phyloP scores from a whole-genome alignment of 2,329 filamentous ascomycete genomes.

The Colletotrichum camelliae region DNA sequence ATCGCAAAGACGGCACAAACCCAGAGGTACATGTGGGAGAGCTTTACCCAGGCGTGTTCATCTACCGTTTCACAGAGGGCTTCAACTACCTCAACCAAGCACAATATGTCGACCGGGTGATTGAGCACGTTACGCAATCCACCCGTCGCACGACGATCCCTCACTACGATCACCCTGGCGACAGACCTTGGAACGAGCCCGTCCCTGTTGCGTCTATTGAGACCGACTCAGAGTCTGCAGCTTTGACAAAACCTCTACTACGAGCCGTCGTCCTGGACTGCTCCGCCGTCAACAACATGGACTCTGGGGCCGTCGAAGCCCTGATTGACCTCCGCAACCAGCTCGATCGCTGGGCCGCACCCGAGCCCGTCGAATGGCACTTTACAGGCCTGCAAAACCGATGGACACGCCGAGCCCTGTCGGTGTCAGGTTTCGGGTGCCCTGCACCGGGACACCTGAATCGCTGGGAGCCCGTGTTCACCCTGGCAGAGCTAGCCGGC shows the following conservation, averaged over 20 bases:
- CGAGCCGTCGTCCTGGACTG: constrained; percentile 63
- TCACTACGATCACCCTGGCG: constrained; percentile 10
- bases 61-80: constrained; percentile 60
- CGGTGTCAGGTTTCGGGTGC: constrained; percentile 60
- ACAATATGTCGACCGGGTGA: constrained; percentile 55
- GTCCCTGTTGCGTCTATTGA: constrained; percentile 31
- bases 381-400: constrained; percentile 59
- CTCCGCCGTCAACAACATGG: constrained; percentile 59
- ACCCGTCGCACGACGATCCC: constrained; percentile 38
- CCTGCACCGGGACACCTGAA: constrained; percentile 22
- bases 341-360: constrained; percentile 57
- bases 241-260: constrained; percentile 41
- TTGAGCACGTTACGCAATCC: constrained; percentile 45
- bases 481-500: constrained; percentile 24
- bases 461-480: constrained; percentile 21
- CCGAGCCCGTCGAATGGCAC: constrained; percentile 54
- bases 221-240: not conserved
- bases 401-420: constrained; percentile 62
- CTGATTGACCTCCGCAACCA: constrained; percentile 60
- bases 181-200: constrained; percentile 62
- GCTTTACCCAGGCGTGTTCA: constrained; percentile 58
- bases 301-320: constrained; percentile 62
- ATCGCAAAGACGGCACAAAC: constrained; percentile 58
- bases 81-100: constrained; percentile 63
- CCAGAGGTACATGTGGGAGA: constrained; percentile 48